phyloP scores from a whole-genome alignment of 805 yeast species.

The Metahyphopichia silvanorum region DNA sequence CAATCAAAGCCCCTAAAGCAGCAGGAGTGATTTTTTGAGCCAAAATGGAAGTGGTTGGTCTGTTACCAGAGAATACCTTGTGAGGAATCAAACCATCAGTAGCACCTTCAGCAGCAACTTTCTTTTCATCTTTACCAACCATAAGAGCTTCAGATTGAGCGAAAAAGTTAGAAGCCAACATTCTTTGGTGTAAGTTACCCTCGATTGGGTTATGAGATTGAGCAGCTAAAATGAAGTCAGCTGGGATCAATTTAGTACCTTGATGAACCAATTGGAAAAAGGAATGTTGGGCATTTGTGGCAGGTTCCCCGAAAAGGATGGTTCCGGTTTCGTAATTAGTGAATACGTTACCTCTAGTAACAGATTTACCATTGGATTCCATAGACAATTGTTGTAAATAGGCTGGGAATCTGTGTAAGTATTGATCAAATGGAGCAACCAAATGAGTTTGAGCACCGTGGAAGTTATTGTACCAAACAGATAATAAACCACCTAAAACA shows the following conservation, averaged over 20 bases:
- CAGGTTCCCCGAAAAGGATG: constrained; percentile 96
- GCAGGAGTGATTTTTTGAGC: constrained; percentile 97
- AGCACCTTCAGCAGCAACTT: constrained; percentile 87
- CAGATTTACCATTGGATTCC: constrained; percentile 99
- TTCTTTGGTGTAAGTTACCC: constrained; percentile 88
- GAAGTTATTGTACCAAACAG: constrained; percentile 99
- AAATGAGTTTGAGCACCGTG: constrained; percentile 97
- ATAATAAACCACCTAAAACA: constrained; percentile 84
- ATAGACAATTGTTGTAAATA: constrained; percentile 96
- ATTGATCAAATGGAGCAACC: constrained; percentile 98
- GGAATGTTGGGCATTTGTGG: constrained; percentile 98
- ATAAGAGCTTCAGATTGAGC: constrained; percentile 98
- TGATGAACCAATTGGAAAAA: constrained; percentile 99
- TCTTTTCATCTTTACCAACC: constrained; percentile 87
- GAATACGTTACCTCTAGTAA: constrained; percentile 86
- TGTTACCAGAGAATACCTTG: constrained; percentile 95
- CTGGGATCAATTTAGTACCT: constrained; percentile 95
- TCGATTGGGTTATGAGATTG: constrained; percentile 97
- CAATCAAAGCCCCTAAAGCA: constrained; percentile 91
- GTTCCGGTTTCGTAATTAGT: constrained; percentile 96
- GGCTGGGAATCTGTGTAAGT: constrained; percentile 98
- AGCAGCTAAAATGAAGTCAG: constrained; percentile 96
- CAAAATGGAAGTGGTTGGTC: constrained; percentile 97
- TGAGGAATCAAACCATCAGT: constrained; percentile 86
- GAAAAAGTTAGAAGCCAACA: constrained; percentile 98